Conservation (phyloP, 805 yeast genomes). For the Saturnispora mendoncae region DNA sequence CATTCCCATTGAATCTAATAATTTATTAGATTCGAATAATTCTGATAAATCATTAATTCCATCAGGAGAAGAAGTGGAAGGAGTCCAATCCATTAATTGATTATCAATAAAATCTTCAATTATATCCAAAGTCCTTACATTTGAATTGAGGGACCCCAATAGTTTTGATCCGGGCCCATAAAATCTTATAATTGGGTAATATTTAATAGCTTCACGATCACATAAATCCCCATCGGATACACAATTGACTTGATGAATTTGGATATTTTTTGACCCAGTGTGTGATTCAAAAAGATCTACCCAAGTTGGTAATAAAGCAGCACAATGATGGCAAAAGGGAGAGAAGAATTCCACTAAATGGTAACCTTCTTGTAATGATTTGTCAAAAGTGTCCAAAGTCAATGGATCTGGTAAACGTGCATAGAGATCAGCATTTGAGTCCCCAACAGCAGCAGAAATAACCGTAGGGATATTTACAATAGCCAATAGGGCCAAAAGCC, state of each 20-base stretch:
- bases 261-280: conserved; percentile 32
- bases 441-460: neutral
- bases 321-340: conserved; percentile 85
- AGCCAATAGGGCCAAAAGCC: neutral
- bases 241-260: conserved; percentile 67
- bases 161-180: conserved; percentile 48
- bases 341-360: conserved; percentile 84
- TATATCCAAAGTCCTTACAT: conserved; percentile 39
- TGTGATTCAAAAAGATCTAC: conserved; percentile 47
- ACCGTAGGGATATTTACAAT: neutral
- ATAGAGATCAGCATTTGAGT: conserved; percentile 7
- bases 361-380: conserved; percentile 40
- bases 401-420: conserved; percentile 41
- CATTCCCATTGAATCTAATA: conserved; percentile 30
- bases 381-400: conserved; percentile 42
- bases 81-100: conserved; percentile 35
- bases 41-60: conserved; percentile 30
- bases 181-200: conserved; percentile 65
- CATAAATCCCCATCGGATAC: conserved; percentile 83
- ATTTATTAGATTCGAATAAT: conserved; percentile 28
- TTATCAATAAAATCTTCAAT: conserved; percentile 46
- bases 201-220: conserved; percentile 47
- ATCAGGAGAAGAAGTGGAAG: conserved; percentile 10
- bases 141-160: conserved; percentile 33
- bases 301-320: conserved; percentile 76